Percentiles rank a stretch among this genome's conserved stretches.
Conservation (phyloP, 2,329 filamentous ascomycete species). For the Trichoderma sp. region DNA sequence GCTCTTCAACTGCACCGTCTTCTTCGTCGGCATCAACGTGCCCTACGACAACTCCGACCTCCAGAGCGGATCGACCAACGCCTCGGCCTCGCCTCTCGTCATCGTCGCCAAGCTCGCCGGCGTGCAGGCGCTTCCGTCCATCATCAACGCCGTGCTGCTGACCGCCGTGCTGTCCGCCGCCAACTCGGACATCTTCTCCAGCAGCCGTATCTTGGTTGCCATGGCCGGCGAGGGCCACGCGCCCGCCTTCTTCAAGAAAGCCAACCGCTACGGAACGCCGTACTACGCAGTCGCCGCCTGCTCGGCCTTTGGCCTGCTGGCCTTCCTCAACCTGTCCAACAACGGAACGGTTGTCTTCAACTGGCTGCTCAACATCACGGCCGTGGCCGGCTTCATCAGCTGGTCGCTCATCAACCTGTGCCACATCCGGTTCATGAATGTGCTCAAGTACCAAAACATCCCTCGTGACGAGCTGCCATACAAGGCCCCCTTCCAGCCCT, state of each 20-base stretch:
- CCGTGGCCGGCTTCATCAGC: constrained; percentile 68
- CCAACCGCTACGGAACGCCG: constrained; percentile 64
- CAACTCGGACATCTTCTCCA: constrained; percentile 75
- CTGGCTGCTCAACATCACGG: constrained; percentile 72
- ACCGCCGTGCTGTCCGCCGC: constrained; percentile 78
- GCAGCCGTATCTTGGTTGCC: constrained; percentile 67
- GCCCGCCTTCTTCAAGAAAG: constrained; percentile 59
- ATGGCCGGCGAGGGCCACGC: constrained; percentile 66
- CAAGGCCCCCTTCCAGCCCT: constrained; percentile 63
- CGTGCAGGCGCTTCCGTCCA: constrained; percentile 62
- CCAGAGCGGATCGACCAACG: constrained; percentile 54
- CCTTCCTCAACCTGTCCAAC: constrained; percentile 66
- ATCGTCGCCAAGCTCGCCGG: constrained; percentile 63
- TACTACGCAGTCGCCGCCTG: constrained; percentile 58
- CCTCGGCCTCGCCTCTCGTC: constrained; percentile 66
- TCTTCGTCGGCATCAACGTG: constrained; percentile 72
- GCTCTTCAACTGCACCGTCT: constrained; percentile 65
- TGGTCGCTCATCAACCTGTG: constrained; percentile 68
- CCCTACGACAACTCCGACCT: constrained; percentile 62
- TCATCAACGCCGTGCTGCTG: constrained; percentile 77
- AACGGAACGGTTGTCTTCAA: constrained; percentile 64
- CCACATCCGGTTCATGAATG: constrained; percentile 67
- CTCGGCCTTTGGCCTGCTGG: constrained; percentile 62
- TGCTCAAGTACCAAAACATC: constrained; percentile 57
- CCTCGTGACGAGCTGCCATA: constrained; percentile 61